A percentile compares a stretch with the other conserved stretches of the same genome.
phyloP scores from a whole-genome alignment of 345 rosid genomes.

The Tarenaya hassleriana region DNA sequence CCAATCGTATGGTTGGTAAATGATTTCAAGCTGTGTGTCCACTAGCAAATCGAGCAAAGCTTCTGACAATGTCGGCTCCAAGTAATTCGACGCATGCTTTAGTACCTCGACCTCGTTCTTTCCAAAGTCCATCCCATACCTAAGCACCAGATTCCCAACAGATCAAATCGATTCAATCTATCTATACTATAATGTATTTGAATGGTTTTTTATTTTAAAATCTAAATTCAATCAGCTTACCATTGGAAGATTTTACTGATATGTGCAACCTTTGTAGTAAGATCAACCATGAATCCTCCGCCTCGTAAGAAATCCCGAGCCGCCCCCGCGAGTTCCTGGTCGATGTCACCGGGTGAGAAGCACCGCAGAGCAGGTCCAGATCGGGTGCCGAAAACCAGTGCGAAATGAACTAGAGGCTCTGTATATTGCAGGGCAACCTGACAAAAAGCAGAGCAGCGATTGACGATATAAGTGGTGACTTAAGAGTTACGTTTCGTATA shows the following conservation, averaged over 20 bases:
- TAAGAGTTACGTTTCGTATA: not conserved
- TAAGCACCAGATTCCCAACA: slow-evolving; percentile 13
- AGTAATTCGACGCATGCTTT: slow-evolving; percentile 67
- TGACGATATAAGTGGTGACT: slow-evolving; percentile 1
- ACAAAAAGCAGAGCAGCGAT: not conserved
- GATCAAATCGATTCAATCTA: not conserved
- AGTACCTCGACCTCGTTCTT: slow-evolving; percentile 60
- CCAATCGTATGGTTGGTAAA: slow-evolving; percentile 75
- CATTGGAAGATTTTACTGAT: slow-evolving; percentile 64
- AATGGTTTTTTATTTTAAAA: too few relatives aligned
- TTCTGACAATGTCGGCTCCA: slow-evolving; percentile 58
- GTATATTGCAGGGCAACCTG: slow-evolving; percentile 62
- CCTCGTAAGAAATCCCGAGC: slow-evolving; percentile 55
- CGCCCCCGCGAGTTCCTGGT: slow-evolving; percentile 72
- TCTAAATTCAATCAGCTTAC: too few relatives aligned
- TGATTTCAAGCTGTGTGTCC: slow-evolving; percentile 54
- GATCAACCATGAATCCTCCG: slow-evolving; percentile 67
- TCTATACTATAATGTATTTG: too few relatives aligned
- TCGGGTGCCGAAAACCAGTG: slow-evolving; percentile 68
- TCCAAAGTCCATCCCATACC: slow-evolving; percentile 77
- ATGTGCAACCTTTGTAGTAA: slow-evolving; percentile 42
- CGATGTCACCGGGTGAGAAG: slow-evolving; percentile 69
- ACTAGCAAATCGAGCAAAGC: slow-evolving; percentile 58
- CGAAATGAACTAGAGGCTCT: slow-evolving; percentile 72
- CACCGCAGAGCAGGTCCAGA: slow-evolving; percentile 78